Conservation (phyloP, 2,329 filamentous ascomycete species). For the Ceratocystis lukuohia region DNA sequence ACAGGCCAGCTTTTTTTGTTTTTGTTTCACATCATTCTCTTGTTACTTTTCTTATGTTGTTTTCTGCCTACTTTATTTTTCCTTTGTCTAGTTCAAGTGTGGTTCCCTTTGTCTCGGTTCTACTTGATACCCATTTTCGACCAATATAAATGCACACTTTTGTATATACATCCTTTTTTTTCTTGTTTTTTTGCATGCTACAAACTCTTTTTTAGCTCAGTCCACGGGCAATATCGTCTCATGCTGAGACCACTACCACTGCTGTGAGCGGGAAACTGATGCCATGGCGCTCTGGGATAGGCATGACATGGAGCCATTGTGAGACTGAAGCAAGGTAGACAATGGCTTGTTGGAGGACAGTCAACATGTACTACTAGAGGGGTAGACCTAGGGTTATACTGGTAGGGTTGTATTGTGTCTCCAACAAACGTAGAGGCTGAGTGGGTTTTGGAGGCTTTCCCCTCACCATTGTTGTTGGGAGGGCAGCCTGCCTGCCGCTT, state of each 20-base stretch:
- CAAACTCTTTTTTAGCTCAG: no score
- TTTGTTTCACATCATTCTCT: background rate
- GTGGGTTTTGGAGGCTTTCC: no score
- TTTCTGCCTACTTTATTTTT: background rate
- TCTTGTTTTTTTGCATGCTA: no score
- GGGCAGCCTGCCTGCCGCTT: no score
- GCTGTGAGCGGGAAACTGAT: background rate
- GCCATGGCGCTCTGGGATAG: background rate
- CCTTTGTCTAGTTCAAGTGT: constrained; percentile 1
- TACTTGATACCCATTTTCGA: constrained; percentile 5
- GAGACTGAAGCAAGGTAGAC: background rate
- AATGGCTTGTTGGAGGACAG: no score
- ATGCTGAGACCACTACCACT: background rate
- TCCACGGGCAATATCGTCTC: background rate
- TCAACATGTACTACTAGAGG: background rate
- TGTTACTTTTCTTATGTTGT: background rate
- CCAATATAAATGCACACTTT: background rate
- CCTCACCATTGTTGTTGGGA: no score
- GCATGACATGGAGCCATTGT: background rate
- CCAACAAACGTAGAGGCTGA: background rate
- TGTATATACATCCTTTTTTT: no score
- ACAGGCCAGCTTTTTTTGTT: background rate
- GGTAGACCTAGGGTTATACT: background rate
- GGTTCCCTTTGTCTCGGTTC: background rate
- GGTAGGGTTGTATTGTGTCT: background rate